Evolutionary conservation across 23 red algal species (phyloP), one percentile per base, ranked within the genome.

Genomic region (Agarophyton chilense): DNA sequence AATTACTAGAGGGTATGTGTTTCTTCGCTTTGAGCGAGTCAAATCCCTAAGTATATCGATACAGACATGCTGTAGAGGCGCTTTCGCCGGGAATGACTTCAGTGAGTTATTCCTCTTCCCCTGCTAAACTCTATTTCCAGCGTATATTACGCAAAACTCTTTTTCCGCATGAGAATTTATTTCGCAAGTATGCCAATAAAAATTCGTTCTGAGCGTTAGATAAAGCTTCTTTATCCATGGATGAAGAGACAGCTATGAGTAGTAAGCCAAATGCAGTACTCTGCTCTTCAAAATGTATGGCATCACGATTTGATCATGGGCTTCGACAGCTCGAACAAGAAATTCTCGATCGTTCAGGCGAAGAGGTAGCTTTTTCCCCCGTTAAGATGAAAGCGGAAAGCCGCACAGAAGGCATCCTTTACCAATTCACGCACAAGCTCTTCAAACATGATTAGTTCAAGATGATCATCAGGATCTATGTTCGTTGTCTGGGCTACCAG

Each of bases 11-110:
- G 67, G 0, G 52, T 36, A 82, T 2, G 0, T 35, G 62, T 92
- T 92, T 25, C 49, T 42, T 39, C 40, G 22, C 81, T 49, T 0
- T 19, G 81, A 49, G 56, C 39, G 25, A 49, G 31, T 28, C 9
- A 89, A 1, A 28, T n/a, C 19, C 2, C 46, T 36, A 14, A 89
- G 71, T 33, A 89, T 77, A 41, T 88, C 83, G 13, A 88, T 75
- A 4, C 16, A 13, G 17, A 88, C 66, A 64, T 22, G 56, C 64
- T 54, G 38, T 8, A 75, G 35, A 21, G 44, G 83, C 8, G 28
- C 65, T 35, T 24, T 75, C 14, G 83, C 66, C 13, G 39, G 83
- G 46, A 75, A 88, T 2, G 26, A 45, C 35, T 88, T 53, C 47
- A 88, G 12, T 18, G 16, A 13, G 22, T 47, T 86, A 12, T 12